Evolutionary conservation across 1,284 basidiomycete species (phyloP).

Genomic region (Mycosarcoma mackinlayi): DNA sequence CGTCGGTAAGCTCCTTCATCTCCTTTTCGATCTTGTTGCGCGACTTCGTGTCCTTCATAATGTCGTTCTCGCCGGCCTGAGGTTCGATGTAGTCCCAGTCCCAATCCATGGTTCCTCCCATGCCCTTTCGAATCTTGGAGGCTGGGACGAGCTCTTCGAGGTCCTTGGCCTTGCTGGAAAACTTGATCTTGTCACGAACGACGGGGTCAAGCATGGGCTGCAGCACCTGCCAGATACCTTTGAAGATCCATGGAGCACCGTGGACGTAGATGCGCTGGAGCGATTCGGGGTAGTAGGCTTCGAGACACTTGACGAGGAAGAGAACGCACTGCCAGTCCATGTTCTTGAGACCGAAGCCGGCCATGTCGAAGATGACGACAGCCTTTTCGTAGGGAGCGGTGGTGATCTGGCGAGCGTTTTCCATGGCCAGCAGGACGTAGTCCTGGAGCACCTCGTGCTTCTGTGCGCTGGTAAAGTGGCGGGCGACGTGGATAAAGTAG

Average conservation of each 20-base stretch:
- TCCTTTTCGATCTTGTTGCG: conserved; percentile 58
- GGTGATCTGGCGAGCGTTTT: conserved; percentile 62
- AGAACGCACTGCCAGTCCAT: conserved; percentile 68
- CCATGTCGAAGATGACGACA: conserved; percentile 66
- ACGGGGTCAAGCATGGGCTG: conserved; percentile 68
- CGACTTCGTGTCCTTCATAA: conserved; percentile 63
- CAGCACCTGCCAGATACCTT: conserved; percentile 67
- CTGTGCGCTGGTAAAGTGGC: conserved; percentile 67
- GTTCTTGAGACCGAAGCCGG: conserved; percentile 68
- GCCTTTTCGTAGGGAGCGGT: conserved; percentile 66
- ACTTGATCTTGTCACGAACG: conserved; percentile 68
- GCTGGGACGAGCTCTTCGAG: conserved; percentile 60
- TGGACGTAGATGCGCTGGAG: conserved; percentile 68
- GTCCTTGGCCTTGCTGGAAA: conserved; percentile 63
- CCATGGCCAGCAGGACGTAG: conserved; percentile 66
- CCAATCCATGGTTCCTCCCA: conserved; percentile 68
- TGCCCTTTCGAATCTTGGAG: conserved; percentile 63
- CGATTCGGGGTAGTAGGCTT: conserved; percentile 68
- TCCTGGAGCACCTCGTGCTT: conserved; percentile 67
- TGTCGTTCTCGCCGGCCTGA: conserved; percentile 62
- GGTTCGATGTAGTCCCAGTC: conserved; percentile 68
- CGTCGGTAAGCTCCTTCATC: conserved; percentile 54
- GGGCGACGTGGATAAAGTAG: conserved; percentile 68
- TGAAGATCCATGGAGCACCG: conserved; percentile 68
- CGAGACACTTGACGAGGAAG: conserved; percentile 67